Conservation (phyloP, 176 grass and related monocot species). For the Phoenix roebelenii region DNA sequence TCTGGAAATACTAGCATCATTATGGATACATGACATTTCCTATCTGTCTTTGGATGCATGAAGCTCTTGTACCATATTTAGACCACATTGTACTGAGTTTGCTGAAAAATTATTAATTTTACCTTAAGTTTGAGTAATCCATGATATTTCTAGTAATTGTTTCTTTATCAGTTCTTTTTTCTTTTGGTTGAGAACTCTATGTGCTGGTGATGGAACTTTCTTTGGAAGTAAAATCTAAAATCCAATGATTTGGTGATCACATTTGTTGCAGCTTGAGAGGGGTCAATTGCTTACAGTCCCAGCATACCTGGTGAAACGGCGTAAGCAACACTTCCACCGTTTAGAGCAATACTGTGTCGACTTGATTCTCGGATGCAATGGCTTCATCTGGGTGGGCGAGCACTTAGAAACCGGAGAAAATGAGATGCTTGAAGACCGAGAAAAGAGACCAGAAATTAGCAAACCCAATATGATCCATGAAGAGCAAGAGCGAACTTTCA, state of each 20-base stretch:
- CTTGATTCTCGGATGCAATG: constrained; percentile 87
- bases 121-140: too few relatives aligned
- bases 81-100: too few relatives aligned
- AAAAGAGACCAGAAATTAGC: constrained; percentile 5
- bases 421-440: constrained; percentile 21
- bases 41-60: too few relatives aligned
- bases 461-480: neutral
- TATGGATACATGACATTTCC: too few relatives aligned
- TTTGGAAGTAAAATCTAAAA: too few relatives aligned
- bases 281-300: constrained; percentile 65
- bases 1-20: too few relatives aligned
- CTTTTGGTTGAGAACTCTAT: too few relatives aligned
- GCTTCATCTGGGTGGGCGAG: constrained; percentile 85
- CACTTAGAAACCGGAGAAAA: constrained; percentile 49
- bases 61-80: too few relatives aligned
- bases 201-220: too few relatives aligned
- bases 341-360: constrained; percentile 58
- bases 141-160: too few relatives aligned
- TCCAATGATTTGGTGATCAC: neutral
- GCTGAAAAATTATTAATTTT: too few relatives aligned
- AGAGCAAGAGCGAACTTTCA: constrained; percentile 19
- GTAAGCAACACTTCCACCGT: constrained; percentile 89
- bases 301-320: constrained; percentile 73
- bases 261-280: constrained; percentile 65
- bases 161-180: too few relatives aligned